Base-by-base conservation (phyloP, 257 asterid genomes). In the Solanum sejunctum region DNA sequence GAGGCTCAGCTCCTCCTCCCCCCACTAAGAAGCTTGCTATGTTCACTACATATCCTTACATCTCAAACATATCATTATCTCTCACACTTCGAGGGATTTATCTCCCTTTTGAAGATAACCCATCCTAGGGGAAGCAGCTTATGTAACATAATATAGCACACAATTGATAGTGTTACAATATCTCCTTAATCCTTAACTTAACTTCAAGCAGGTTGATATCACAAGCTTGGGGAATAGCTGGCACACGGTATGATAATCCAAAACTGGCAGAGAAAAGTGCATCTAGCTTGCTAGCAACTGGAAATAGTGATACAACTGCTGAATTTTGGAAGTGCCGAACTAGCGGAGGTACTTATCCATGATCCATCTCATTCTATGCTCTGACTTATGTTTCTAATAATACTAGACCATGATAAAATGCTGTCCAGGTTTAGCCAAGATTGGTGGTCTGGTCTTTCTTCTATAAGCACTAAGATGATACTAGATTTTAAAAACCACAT, bases 221-320 rank as follows among this genome's bases (percentile, higher is more conserved):
- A 43, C 90, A 91, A 88, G 97, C 96, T 83, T 95, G 98, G 98
- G 94, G 89, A 90, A 88, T 91, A 85, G 96, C 97, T 26, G 96
- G 98, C 71, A 89, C 88, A 56, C 92, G 98, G 84, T 93, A 93
- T 28, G 92, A 84, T 85, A 93, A 93, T 84, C 85, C 96, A 80
- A 92, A 93, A 87, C 91, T 93, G 86, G 91, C 86, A 21, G 88
- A 88, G 91, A 94, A 90, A 90, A 90, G 88, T 87, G 90, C 96
- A 75, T 92, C 95, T 41, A 83, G 69, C 77, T 85, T 95, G 89
- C 90, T 95, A 2, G 87, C 93, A 54, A 88, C 85, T 73, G 90
- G 87, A 87, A 28, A 88, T 70, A 47, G 78, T 63, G 87, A 90
- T 60, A 89, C 84, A 69, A 87, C 86, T 13, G 89, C 86, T 47